Base-by-base conservation (phyloP, 768 basidiomycete species). In the Boletellus emodensis region DNA sequence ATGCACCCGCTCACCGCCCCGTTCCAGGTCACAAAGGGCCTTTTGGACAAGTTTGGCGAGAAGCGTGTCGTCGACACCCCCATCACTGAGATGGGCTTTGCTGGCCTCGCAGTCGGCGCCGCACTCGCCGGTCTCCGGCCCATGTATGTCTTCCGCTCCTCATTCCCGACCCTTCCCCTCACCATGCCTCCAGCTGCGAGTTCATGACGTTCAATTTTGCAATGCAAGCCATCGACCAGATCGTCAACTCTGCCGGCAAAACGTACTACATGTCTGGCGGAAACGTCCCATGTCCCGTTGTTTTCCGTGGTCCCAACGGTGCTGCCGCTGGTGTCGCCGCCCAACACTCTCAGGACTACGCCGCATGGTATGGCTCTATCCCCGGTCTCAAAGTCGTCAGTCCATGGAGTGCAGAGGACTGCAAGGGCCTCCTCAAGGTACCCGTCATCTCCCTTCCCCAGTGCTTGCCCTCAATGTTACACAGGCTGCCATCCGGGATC, bases 121-220 rank as follows among this genome's bases (percentile, higher is more conserved):
- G 96, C 91, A 40, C 81, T 98, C 33, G 84, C 92, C 62, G 96
- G 96, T 64, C 83, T 99, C 49, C 82, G 94, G 60, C 96, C 96
- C 54, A 79, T 99, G 90, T 90, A 68, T 51, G 83, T 61, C 17
- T 33, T 48, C 48, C 13, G 28, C 42, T 20, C 39, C 30, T 42
- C 49, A 8, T 38, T 3, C 44, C 20, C 40, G 41, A 18, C 41
- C 14, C 30, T 54, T 30, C 49, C 9, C 9, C 42, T 57, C 39
- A 62, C 40, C 48, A 52, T 32, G 8, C 35, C 36, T 33, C 26
- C 52, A 93, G 90, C 64, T 97, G 94, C 80, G 95, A 98, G 77
- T 99, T 97, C 78, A 98, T 97, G 95, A 98, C 95, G 14, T 98
- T 95, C 80, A 98, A 99, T 80, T 98, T 99, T 68, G 95, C 95